Evolutionary conservation across 768 basidiomycete genomes (phyloP).

Genomic region (Mycena kentingensis): DNA sequence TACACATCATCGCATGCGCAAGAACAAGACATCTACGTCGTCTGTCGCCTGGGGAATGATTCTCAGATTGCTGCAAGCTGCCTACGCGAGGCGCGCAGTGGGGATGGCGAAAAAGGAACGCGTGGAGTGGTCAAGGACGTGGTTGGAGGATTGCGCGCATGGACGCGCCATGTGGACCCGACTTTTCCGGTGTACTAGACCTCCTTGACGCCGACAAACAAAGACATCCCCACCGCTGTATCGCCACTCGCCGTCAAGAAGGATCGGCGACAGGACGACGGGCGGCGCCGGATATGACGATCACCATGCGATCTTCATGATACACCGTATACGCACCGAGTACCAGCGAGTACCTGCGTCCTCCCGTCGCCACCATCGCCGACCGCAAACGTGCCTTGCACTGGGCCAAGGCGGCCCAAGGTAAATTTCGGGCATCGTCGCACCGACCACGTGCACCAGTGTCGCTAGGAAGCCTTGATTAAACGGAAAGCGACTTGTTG

Average conservation of each 20-base stretch:
- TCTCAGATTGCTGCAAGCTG: constrained; percentile 84
- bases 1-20: constrained; percentile 39
- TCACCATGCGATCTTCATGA: background rate
- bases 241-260: background rate
- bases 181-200: constrained; percentile 79
- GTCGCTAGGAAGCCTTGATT: too few relatives aligned
- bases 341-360: too few relatives aligned
- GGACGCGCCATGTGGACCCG: constrained; percentile 74
- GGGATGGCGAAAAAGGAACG: too few relatives aligned
- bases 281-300: background rate
- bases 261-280: too few relatives aligned
- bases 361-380: too few relatives aligned
- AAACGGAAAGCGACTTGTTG: too few relatives aligned
- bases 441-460: too few relatives aligned
- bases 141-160: constrained; percentile 79
- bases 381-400: too few relatives aligned
- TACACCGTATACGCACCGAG: too few relatives aligned
- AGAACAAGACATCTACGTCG: constrained; percentile 49
- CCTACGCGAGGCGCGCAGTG: constrained; percentile 39
- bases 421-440: too few relatives aligned
- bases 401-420: too few relatives aligned
- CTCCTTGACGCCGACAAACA: too few relatives aligned
- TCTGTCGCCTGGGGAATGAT: constrained; percentile 92
- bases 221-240: background rate
- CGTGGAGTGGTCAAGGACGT: constrained; percentile 67